A percentile compares a stretch with the other conserved stretches of the same genome.
Conservation (phyloP, 73 alveolate species). For the Durusdinium trenchii region DNA sequence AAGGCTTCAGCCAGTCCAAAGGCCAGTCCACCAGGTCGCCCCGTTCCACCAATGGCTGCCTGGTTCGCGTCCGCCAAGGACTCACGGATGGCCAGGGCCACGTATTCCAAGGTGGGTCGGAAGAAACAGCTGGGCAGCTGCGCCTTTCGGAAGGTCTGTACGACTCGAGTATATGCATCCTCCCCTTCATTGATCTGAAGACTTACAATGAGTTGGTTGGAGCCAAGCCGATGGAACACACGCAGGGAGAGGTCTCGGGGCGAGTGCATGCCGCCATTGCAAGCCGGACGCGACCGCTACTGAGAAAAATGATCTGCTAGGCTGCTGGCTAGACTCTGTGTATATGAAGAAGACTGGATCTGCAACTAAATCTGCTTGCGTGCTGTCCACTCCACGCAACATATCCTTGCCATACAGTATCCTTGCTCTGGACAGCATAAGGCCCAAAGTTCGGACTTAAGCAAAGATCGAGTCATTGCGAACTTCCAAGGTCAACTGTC, state of each 20-base stretch:
- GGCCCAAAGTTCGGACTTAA: no score
- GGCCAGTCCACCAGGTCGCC: not conserved
- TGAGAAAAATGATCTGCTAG: no score
- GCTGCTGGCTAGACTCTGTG: no score
- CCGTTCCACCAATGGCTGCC: not conserved
- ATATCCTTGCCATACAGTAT: no score
- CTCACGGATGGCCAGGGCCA: slow-evolving; percentile 67
- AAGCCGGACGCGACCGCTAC: no score
- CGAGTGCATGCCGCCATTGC: no score
- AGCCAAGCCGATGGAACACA: slow-evolving; percentile 66
- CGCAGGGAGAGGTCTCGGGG: slow-evolving; percentile 79
- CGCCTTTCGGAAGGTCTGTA: slow-evolving; percentile 59
- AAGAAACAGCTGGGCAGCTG: slow-evolving; percentile 95
- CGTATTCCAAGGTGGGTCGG: slow-evolving; percentile 80
- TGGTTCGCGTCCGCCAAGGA: not conserved
- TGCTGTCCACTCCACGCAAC: no score
- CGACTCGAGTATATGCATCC: slow-evolving; percentile 17
- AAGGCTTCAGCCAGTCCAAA: not conserved
- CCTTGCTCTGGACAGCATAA: no score
- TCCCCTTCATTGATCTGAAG: slow-evolving; percentile 66
- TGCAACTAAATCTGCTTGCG: no score
- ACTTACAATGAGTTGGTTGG: slow-evolving; percentile 63
- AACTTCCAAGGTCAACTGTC: no score
- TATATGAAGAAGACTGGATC: no score
- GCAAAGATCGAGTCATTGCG: no score